Base-by-base conservation (phyloP, 2,329 filamentous ascomycete genomes). In the Trichoderma citrinoviride region DNA sequence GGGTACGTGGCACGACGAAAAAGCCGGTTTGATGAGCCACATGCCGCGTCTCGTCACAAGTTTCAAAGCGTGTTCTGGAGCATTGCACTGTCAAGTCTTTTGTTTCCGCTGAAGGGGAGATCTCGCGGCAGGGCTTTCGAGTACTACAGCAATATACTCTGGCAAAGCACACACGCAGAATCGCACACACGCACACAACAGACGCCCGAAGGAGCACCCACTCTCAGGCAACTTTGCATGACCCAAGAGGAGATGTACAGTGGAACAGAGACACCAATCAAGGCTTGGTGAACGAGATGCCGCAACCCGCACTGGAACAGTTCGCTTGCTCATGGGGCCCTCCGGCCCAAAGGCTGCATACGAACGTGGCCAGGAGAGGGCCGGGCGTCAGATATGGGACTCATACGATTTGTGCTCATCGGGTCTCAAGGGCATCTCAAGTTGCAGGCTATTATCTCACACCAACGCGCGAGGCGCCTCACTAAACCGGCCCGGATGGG, bases 251-350 rank as follows among this genome's bases (percentile, higher is more conserved):
- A 61, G 23, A 17, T 1, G 54, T 44, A 44, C 33, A 60, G 29
- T 60, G 43, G 56, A 60, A 60, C 43, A 47, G 37, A 37, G 40
- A 27, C 29, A 60, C 44, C 46, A 60, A 46, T 46, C 57, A 33
- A 44, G 37, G 17, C 15, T n/a, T 10, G 49, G 19, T 15, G 21
- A 37, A 14, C 3, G 46, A 21, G 10, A 54, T 61, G 49, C 47
- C 15, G 5, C 40, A 44, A 33, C 15, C 40, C 37, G 44, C 27
- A 40, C 40, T 27, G 40, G 19, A 62, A 37, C 56, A 33, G 27
- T 25, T 58, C 27, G 44, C 40, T 21, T 27, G 58, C 25, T 54
- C 4, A 10, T 27, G 27, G 46, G 17, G 7, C 8, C 19, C 33
- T 40, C 23, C 46, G 23, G 10, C n/a, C 57, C 23, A 15, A 47